These are phyloP conservation scores for Arthrobotrys pseudoclavata DNA, from an alignment of 2,329 filamentous ascomycete genomes.

Conservation along the genomic window DNA sequence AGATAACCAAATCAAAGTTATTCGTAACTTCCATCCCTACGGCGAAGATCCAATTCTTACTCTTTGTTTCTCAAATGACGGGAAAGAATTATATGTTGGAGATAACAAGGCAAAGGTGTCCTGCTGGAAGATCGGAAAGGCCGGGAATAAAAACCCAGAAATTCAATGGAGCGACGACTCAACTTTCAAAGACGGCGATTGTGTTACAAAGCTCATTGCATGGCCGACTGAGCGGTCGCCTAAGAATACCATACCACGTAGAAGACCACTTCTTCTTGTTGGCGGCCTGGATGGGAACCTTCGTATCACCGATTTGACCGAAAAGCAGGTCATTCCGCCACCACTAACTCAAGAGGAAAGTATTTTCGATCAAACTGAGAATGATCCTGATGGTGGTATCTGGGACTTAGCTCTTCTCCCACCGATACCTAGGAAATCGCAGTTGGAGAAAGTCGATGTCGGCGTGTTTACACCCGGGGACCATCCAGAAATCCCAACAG, in stretches of 20 bases:
- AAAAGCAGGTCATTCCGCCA: slow-evolving; percentile 58
- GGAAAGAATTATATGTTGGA: slow-evolving; percentile 48
- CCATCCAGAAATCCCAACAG: slow-evolving; percentile 53
- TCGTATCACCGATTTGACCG: slow-evolving; percentile 57
- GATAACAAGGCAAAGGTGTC: slow-evolving; percentile 56
- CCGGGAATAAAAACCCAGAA: slow-evolving; percentile 30
- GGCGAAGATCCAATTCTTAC: slow-evolving; percentile 34
- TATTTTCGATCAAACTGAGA: slow-evolving; percentile 53
- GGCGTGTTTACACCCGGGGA: slow-evolving; percentile 59
- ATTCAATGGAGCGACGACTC: slow-evolving; percentile 44
- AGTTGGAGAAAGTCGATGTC: slow-evolving; percentile 53
- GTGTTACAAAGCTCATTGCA: slow-evolving; percentile 57
- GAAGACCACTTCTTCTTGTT: slow-evolving; percentile 59
- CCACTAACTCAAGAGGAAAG: slow-evolving; percentile 55
- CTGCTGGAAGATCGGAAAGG: slow-evolving; percentile 46
- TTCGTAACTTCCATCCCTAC: slow-evolving; percentile 42
- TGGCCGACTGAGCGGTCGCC: slow-evolving; percentile 59
- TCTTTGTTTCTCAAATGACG: slow-evolving; percentile 53
- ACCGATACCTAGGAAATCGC: slow-evolving; percentile 46
- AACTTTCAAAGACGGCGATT: slow-evolving; percentile 41
- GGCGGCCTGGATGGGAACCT: slow-evolving; percentile 55
- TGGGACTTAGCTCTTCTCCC: slow-evolving; percentile 61
- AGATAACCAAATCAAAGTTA: slow-evolving; percentile 40
- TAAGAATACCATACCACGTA: slow-evolving; percentile 58
- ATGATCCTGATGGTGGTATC: slow-evolving; percentile 57